A percentile compares a stretch with the other conserved stretches of the same genome.
These are phyloP conservation scores for Ophiostoma montium DNA, from an alignment of 2,329 filamentous ascomycete species.

Conservation along the genomic window DNA sequence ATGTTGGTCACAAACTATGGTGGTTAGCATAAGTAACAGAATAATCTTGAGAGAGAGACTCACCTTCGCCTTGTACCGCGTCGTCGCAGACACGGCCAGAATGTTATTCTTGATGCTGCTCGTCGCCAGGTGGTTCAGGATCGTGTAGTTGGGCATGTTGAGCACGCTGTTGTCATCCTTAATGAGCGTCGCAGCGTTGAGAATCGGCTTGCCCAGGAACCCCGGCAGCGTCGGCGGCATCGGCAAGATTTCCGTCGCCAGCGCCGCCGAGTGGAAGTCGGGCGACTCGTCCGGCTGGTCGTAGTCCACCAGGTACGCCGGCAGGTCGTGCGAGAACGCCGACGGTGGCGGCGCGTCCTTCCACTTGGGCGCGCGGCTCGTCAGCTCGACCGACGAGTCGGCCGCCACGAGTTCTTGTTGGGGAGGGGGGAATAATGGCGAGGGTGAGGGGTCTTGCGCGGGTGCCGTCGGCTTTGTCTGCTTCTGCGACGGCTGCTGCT, in stretches of 20 bases:
- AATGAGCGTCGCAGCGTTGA: slow-evolving; percentile 81
- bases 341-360: slow-evolving; percentile 41
- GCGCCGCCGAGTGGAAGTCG: slow-evolving; percentile 58
- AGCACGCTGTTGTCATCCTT: slow-evolving; percentile 97
- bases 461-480: neutral
- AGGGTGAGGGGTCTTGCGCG: neutral
- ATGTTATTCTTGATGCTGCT: slow-evolving; percentile 97
- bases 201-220: slow-evolving; percentile 84
- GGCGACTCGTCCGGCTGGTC: slow-evolving; percentile 71
- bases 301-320: slow-evolving; percentile 73
- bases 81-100: slow-evolving; percentile 87
- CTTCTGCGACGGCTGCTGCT: neutral
- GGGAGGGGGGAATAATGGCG: neutral
- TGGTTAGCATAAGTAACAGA: slow-evolving; percentile 1
- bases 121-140: slow-evolving; percentile 89
- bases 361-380: slow-evolving; percentile 29
- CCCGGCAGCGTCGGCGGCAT: slow-evolving; percentile 75
- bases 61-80: slow-evolving; percentile 93
- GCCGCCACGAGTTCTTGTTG: neutral
- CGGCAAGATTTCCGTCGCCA: slow-evolving; percentile 65
- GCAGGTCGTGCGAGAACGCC: slow-evolving; percentile 60
- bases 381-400: slow-evolving; percentile 8
- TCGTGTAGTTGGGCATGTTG: slow-evolving; percentile 93
- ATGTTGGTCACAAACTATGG: slow-evolving; percentile 88
- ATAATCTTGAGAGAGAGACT: slow-evolving; percentile 16